Evolutionary conservation across 2,329 filamentous ascomycete species (phyloP), one percentile per base, ranked within the genome.

Genomic region (Tolypocladium ovalisporum): DNA sequence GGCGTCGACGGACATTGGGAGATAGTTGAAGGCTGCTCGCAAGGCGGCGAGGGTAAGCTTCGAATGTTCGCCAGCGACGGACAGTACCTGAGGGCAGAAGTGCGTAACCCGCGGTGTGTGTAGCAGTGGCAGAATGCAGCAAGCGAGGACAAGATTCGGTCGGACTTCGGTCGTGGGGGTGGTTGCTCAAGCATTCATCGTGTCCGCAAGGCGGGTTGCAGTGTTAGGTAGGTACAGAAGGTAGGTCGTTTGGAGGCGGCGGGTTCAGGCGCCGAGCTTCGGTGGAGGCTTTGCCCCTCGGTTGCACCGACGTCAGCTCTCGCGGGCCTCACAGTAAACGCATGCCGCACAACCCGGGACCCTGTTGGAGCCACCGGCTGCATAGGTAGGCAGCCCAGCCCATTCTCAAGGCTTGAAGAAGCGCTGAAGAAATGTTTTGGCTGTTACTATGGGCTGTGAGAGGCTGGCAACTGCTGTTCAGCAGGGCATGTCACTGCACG

Each of bases 281-380:
- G 17, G 34, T 39, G 36, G 37, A 54, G 52, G 53, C 13, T 56
- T 47, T 52, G 53, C 52, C 52, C 52, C 52, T 57, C 52, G 37
- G 54, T 47, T 19, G 47, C 56, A 54, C 53, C 58, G 54, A 58
- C 54, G 54, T 59, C 57, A 51, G 36, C 32, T 52, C 54, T 6
- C 29, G n/a, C 47, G 27, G 2, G 19, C 47, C 29, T 35, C 19
- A 13, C 5, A 12, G 47, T 29, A 51, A 51, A 51, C 3, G 29
- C 47, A 34, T n/a, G 17, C 27, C 9, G 27, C 29, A 34, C 6
- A 13, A 32, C 27, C 9, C 19, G 47, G 9, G 47, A 4, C 19
- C 47, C 4, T 6, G 13, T 13, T 19, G 9, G 29, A 52, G 17
- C 24, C 47, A 15, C 47, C 22, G 9, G 19, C 19, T 29, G 19